These are phyloP conservation scores for Peronospora tabacina DNA, from an alignment of 352 stramenopile species.

Conservation along the genomic window DNA sequence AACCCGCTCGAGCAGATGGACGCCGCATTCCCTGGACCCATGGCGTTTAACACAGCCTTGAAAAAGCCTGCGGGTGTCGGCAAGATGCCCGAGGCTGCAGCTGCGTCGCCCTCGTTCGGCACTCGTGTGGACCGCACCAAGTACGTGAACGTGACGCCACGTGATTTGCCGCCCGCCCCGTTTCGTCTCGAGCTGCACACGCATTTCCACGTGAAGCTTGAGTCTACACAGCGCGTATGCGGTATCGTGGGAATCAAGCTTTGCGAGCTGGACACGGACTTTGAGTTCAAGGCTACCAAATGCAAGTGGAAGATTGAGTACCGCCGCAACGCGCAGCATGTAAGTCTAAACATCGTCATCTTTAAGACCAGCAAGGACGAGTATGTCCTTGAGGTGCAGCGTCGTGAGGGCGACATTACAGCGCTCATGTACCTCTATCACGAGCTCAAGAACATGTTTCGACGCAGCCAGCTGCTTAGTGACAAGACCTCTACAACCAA, in stretches of 20 bases:
- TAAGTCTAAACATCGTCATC: conserved; percentile 71
- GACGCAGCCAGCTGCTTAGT: conserved; percentile 57
- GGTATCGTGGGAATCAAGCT: conserved; percentile 72
- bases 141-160: conserved; percentile 59
- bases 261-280: conserved; percentile 79
- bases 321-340: conserved; percentile 50
- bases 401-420: conserved; percentile 72
- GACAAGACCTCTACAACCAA: conserved; percentile 41
- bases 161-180: conserved; percentile 59
- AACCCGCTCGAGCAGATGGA: conserved; percentile 26
- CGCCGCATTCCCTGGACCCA: conserved; percentile 34
- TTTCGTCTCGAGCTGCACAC: conserved; percentile 84
- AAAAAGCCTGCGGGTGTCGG: conserved; percentile 28
- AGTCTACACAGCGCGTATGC: conserved; percentile 68
- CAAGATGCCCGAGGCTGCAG: conserved; percentile 23
- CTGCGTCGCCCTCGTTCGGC: conserved; percentile 37
- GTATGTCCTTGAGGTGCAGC: conserved; percentile 69
- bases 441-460: conserved; percentile 73
- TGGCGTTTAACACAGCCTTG: conserved; percentile 32
- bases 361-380: conserved; percentile 66
- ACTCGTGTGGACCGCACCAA: conserved; percentile 65
- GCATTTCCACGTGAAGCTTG: conserved; percentile 81
- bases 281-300: conserved; percentile 77
- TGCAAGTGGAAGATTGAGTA: conserved; percentile 87
- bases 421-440: conserved; percentile 71